phyloP scores from a whole-genome alignment of 1,284 basidiomycete species.

The Pseudozyma hubeiensis region DNA sequence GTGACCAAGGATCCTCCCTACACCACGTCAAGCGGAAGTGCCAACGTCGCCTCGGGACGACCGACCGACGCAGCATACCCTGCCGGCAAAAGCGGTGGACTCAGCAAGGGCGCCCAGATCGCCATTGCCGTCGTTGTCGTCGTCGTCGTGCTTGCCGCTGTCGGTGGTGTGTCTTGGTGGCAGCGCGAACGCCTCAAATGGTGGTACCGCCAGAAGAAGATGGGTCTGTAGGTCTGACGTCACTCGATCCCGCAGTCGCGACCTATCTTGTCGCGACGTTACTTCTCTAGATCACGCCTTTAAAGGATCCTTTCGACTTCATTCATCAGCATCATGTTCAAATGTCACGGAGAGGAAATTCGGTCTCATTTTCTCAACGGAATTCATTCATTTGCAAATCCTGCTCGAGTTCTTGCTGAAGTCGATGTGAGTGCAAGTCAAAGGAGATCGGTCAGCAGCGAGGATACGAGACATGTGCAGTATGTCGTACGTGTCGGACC shows the following conservation, averaged over 20 bases:
- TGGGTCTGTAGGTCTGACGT: slow-evolving; percentile 24
- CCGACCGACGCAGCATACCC: slow-evolving; percentile 41
- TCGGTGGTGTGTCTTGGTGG: slow-evolving; percentile 73
- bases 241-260: no score
- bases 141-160: slow-evolving; percentile 74
- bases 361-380: no score
- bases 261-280: neutral
- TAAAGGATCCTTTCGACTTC: no score
- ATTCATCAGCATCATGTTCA: no score
- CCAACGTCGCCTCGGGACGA: slow-evolving; percentile 33
- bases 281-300: no score
- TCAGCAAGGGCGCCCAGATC: slow-evolving; percentile 71
- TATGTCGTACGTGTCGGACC: no score
- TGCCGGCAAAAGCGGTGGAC: slow-evolving; percentile 10
- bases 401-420: no score
- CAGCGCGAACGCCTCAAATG: slow-evolving; percentile 47
- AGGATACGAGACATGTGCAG: no score
- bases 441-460: no score
- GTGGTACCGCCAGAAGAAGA: slow-evolving; percentile 49
- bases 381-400: no score
- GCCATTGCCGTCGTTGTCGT: slow-evolving; percentile 78
- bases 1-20: slow-evolving; percentile 82
- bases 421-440: no score
- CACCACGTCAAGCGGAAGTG: slow-evolving; percentile 69
- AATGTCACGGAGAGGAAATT: no score